Percentiles rank a stretch among this genome's conserved stretches.
Evolutionary conservation across 192 early-diverging fungal species (phyloP).

Genomic region (Podila clonocystis): DNA sequence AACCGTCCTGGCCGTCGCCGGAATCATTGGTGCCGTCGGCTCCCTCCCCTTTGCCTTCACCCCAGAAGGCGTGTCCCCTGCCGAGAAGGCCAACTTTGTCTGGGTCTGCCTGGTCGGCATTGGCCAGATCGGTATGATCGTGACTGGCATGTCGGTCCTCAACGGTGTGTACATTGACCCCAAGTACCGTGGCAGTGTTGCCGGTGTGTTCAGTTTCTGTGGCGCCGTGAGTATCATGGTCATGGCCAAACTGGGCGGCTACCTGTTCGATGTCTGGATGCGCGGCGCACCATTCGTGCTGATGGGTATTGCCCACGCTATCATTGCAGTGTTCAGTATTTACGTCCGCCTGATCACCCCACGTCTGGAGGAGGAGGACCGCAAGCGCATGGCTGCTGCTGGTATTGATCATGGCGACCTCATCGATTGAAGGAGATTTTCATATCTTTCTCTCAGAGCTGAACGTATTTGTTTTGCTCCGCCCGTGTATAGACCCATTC

Average conservation of each 20-base stretch:
- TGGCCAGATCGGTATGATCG: conserved; percentile 73
- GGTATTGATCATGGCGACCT: background rate
- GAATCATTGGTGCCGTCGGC: conserved; percentile 58
- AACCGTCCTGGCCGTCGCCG: conserved; percentile 49
- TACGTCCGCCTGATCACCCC: conserved; percentile 33
- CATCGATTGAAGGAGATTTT: background rate
- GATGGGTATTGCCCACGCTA: conserved; percentile 53
- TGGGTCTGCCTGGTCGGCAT: conserved; percentile 60
- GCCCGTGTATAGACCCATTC: too few relatives aligned
- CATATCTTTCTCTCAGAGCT: background rate
- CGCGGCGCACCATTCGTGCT: conserved; percentile 59
- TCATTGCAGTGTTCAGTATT: conserved; percentile 34
- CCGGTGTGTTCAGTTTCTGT: conserved; percentile 68
- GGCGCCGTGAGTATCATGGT: conserved; percentile 76
- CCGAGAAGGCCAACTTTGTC: conserved; percentile 52
- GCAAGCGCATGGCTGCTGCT: background rate
- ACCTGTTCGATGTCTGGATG: conserved; percentile 64
- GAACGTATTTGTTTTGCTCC: too few relatives aligned
- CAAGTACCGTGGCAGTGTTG: conserved; percentile 67
- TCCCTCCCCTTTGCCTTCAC: conserved; percentile 62
- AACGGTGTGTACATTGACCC: conserved; percentile 58
- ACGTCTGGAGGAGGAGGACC: conserved; percentile 26
- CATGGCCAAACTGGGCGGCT: conserved; percentile 69
- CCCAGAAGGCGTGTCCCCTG: conserved; percentile 41
- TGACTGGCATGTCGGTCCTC: conserved; percentile 70